Percentiles rank a stretch among this genome's conserved stretches.
Evolutionary conservation across 2,329 filamentous ascomycete species (phyloP).

Genomic region (Xylariaceae sp.): DNA sequence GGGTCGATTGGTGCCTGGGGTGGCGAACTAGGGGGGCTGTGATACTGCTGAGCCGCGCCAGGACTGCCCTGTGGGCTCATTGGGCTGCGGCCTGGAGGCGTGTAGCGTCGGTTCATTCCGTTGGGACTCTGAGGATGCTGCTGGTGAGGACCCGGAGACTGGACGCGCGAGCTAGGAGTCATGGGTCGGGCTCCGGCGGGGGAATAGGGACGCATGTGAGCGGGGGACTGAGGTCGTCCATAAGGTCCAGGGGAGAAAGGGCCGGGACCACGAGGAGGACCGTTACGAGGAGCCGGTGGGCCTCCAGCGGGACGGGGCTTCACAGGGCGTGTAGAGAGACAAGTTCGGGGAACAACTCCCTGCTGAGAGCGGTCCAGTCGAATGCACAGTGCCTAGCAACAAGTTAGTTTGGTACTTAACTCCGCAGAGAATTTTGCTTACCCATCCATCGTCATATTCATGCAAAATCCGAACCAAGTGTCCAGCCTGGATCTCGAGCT

Average conservation of each 20-base stretch:
- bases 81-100: constrained; percentile 42
- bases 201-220: constrained; percentile 31
- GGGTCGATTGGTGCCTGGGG: constrained; percentile 43
- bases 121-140: constrained; percentile 37
- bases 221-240: constrained; percentile 30
- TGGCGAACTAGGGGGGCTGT: constrained; percentile 30
- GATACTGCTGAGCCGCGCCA: constrained; percentile 26
- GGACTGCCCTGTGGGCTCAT: constrained; percentile 40
- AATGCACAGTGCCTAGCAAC: constrained; percentile 72
- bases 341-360: constrained; percentile 90
- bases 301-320: constrained; percentile 65
- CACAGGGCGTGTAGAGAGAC: constrained; percentile 84
- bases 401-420: constrained; percentile 20
- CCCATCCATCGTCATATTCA: constrained; percentile 98
- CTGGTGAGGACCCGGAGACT: constrained; percentile 20
- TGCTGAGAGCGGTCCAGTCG: constrained; percentile 85
- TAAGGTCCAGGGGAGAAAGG: constrained; percentile 30
- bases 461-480: constrained; percentile 85
- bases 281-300: constrained; percentile 40
- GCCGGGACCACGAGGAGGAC: constrained; percentile 31
- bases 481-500: constrained; percentile 74
- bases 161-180: constrained; percentile 18
- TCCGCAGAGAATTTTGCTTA: constrained; percentile 44
- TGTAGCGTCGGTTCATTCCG: constrained; percentile 38
- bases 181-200: constrained; percentile 33